phyloP scores from a whole-genome alignment of 441 rosid genomes.

The Pelargonium fulgidum region DNA sequence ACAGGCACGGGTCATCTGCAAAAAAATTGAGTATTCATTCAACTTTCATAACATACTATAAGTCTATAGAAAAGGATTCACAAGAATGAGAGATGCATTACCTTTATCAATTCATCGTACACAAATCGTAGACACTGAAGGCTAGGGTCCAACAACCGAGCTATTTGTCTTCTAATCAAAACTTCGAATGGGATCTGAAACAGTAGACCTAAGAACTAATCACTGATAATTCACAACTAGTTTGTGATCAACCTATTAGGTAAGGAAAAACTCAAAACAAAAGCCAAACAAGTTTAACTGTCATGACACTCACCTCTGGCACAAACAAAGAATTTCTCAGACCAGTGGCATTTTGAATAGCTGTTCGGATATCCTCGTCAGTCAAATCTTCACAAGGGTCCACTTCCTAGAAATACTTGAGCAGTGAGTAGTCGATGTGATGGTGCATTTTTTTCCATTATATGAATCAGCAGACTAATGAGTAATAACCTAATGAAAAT shows the following conservation, averaged over 20 bases:
- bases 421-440: conserved; percentile 14
- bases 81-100: conserved; percentile 16
- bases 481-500: conserved; percentile 9
- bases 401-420: conserved; percentile 52
- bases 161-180: conserved; percentile 86
- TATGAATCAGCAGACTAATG: conserved; percentile 5
- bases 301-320: conserved; percentile 54
- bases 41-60: neutral
- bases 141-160: conserved; percentile 86
- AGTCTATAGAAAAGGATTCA: neutral
- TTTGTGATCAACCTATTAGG: conserved; percentile 23
- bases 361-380: conserved; percentile 84
- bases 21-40: conserved; percentile 12
- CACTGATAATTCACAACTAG: neutral
- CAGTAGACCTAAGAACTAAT: neutral
- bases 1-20: conserved; percentile 87
- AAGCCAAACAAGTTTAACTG: conserved; percentile 19
- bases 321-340: conserved; percentile 82
- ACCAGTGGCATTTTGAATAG: conserved; percentile 96
- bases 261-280: neutral
- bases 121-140: conserved; percentile 94
- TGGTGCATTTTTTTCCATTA: neutral
- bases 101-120: conserved; percentile 85
- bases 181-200: conserved; percentile 90
- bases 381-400: conserved; percentile 94